phyloP scores from a whole-genome alignment of 1,139 yeast species.

The Kodamaea ohmeri region DNA sequence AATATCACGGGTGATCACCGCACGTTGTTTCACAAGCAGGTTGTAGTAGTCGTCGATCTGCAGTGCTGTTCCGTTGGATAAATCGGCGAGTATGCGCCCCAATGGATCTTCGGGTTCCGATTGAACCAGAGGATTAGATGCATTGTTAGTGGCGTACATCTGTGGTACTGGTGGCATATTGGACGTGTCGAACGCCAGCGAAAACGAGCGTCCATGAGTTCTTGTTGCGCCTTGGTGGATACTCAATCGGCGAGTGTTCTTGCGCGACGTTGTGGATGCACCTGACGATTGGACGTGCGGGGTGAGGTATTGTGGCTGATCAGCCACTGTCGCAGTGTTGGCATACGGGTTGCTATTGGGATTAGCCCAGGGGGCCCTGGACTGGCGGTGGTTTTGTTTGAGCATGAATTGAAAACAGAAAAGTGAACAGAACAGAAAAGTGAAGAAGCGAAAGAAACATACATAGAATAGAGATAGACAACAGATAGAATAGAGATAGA shows the following conservation, averaged over 20 bases:
- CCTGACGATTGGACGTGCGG: slow-evolving; percentile 11
- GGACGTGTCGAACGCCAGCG: slow-evolving; percentile 26
- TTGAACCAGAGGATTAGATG: slow-evolving; percentile 15
- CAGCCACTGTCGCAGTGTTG: slow-evolving; percentile 23
- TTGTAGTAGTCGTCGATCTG: slow-evolving; percentile 73
- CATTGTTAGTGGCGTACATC: slow-evolving; percentile 16
- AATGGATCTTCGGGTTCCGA: slow-evolving; percentile 15
- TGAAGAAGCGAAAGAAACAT: not conserved
- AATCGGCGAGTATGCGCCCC: slow-evolving; percentile 49
- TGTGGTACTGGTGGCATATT: slow-evolving; percentile 44
- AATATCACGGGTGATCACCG: slow-evolving; percentile 59
- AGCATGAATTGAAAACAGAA: slow-evolving; percentile 1
- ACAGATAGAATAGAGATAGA: too few species aligned
- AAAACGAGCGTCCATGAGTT: slow-evolving; percentile 30
- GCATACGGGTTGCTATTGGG: slow-evolving; percentile 33
- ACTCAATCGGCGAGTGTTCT: slow-evolving; percentile 39
- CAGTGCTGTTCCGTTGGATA: slow-evolving; percentile 66
- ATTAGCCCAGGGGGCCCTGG: slow-evolving; percentile 47
- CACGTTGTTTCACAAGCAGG: slow-evolving; percentile 51
- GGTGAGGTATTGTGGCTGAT: slow-evolving; percentile 6
- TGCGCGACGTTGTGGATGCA: slow-evolving; percentile 19
- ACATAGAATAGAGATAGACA: not conserved
- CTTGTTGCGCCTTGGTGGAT: slow-evolving; percentile 46
- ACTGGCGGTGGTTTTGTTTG: slow-evolving; percentile 31
- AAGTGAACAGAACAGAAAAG: not conserved